Evolutionary conservation across 1,139 yeast genomes (phyloP).

Genomic region (Diutina pseudorugosa): DNA sequence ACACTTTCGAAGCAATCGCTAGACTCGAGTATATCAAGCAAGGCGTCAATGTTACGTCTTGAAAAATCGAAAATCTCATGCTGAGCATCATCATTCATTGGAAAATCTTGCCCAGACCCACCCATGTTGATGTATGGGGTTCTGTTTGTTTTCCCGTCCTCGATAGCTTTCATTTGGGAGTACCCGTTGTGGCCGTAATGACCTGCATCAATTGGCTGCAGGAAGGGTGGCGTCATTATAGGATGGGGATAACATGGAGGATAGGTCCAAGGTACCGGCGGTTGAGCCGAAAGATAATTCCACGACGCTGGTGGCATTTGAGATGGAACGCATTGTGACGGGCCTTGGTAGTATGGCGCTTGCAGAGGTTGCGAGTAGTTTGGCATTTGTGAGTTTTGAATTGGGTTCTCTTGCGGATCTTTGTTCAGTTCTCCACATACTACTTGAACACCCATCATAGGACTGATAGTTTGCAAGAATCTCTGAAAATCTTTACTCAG

Average conservation of each 20-base stretch:
- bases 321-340: background rate
- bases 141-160: background rate
- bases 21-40: background rate
- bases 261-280: background rate
- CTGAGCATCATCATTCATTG: background rate
- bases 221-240: background rate
- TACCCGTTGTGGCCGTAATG: background rate
- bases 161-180: background rate
- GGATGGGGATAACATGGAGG: background rate
- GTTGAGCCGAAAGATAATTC: background rate
- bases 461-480: background rate
- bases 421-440: background rate
- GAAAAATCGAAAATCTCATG: background rate
- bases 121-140: background rate
- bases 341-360: background rate
- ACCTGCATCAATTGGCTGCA: background rate
- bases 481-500: background rate
- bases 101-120: background rate
- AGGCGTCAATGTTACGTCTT: background rate
- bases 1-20: background rate
- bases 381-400: background rate
- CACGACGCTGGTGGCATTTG: background rate
- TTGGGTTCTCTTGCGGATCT: background rate
- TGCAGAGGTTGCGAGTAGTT: background rate
- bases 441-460: background rate